A percentile compares a stretch with the other conserved stretches of the same genome.
These are phyloP conservation scores for Knufia petricola DNA, from an alignment of 2,329 filamentous ascomycete genomes.

Conservation along the genomic window DNA sequence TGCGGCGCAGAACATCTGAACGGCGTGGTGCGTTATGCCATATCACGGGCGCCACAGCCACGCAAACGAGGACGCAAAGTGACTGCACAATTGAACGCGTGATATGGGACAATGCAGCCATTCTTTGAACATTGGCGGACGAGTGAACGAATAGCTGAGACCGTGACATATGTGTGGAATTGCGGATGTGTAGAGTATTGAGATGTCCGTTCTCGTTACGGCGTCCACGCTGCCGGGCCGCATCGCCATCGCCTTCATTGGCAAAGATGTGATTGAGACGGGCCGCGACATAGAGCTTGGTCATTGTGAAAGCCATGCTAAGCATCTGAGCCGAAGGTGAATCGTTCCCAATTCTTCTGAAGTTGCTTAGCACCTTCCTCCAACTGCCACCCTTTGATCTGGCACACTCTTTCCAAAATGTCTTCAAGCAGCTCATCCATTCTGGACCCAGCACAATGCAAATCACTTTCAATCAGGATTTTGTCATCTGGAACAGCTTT, in stretches of 20 bases:
- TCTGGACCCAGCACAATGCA: slow-evolving; percentile 67
- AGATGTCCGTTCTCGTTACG: too few relatives aligned
- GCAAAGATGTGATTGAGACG: not conserved
- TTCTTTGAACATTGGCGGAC: too few relatives aligned
- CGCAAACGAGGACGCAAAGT: not conserved
- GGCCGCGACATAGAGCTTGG: not conserved
- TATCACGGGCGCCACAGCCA: not conserved
- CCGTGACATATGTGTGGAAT: too few relatives aligned
- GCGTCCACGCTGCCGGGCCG: too few relatives aligned
- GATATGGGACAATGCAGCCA: not conserved
- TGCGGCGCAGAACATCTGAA: not conserved
- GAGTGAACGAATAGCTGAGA: too few relatives aligned
- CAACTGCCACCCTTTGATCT: slow-evolving; percentile 66
- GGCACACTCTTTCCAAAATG: slow-evolving; percentile 65
- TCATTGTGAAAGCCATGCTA: not conserved
- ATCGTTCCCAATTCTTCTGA: slow-evolving; percentile 65
- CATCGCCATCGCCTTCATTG: not conserved
- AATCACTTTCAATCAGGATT: slow-evolving; percentile 79
- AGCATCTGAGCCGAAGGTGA: slow-evolving; percentile 52
- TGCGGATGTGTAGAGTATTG: too few relatives aligned
- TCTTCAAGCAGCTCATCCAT: slow-evolving; percentile 74
- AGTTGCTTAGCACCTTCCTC: slow-evolving; percentile 60
- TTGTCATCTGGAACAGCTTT: slow-evolving; percentile 64
- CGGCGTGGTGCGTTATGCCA: not conserved
- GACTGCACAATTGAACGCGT: not conserved